Conservation (phyloP, 2,329 filamentous ascomycete genomes). For the Coniella lustricola region DNA sequence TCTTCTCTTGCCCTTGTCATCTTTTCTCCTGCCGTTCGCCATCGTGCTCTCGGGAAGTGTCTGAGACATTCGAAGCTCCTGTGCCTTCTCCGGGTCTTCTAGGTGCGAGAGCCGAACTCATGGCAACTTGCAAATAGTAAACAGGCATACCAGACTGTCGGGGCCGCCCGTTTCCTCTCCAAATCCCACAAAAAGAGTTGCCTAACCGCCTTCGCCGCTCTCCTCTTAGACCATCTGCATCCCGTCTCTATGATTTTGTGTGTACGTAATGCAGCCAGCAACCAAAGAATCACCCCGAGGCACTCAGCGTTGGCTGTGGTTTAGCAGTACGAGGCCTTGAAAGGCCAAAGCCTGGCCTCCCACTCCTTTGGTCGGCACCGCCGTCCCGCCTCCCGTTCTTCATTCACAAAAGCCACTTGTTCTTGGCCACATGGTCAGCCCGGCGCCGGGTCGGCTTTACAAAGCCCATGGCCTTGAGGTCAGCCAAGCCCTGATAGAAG, state of each 20-base stretch:
- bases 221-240: not conserved
- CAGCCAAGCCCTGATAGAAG: constrained; percentile 81
- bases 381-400: not conserved
- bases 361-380: not conserved
- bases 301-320: no score
- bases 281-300: no score
- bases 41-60: not conserved
- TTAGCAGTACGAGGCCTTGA: constrained; percentile 9
- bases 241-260: not conserved
- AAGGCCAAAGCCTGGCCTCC: no score
- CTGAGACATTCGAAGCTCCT: not conserved
- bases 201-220: not conserved
- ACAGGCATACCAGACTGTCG: constrained; percentile 1
- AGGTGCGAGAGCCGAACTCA: not conserved
- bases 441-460: constrained; percentile 88
- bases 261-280: not conserved
- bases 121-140: not conserved
- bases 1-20: not conserved
- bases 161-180: no score
- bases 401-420: constrained; percentile 61
- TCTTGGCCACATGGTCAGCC: constrained; percentile 83
- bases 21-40: not conserved
- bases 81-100: not conserved
- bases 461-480: constrained; percentile 78
- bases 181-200: no score